These are phyloP conservation scores for Paramecium primaurelia DNA, from an alignment of 73 alveolate genomes.

Conservation along the genomic window DNA sequence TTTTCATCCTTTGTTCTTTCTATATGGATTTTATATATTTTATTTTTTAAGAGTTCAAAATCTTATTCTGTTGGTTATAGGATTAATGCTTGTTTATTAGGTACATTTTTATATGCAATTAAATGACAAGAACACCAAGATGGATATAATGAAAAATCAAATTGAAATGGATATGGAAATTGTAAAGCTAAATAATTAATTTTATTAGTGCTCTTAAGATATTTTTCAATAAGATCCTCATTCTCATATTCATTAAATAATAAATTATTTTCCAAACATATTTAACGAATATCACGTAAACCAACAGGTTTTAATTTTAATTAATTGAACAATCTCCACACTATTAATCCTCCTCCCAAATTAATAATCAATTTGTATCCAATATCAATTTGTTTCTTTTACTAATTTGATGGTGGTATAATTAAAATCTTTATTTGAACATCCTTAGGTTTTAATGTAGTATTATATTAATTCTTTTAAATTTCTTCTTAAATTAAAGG, in stretches of 20 bases:
- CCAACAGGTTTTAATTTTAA: slow-evolving; percentile 54
- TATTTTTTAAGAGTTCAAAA: not conserved
- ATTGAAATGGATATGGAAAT: slow-evolving; percentile 56
- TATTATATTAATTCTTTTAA: not conserved
- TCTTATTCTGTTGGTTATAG: not conserved
- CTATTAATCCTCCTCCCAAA: slow-evolving; percentile 3
- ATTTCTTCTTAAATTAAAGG: not conserved
- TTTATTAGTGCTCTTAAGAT: slow-evolving; percentile 11
- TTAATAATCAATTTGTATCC: slow-evolving; percentile 41
- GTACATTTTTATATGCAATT: not conserved
- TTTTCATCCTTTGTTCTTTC: not conserved
- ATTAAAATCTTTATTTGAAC: not conserved
- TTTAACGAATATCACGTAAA: slow-evolving; percentile 3
- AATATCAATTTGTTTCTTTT: not conserved
- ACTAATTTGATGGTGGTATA: slow-evolving; percentile 2
- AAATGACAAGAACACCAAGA: not conserved
- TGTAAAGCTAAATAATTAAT: slow-evolving; percentile 18
- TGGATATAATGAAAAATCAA: slow-evolving; percentile 11
- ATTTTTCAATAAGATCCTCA: not conserved
- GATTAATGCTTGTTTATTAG: not conserved
- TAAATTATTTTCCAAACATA: slow-evolving; percentile 7
- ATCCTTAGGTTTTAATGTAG: not conserved
- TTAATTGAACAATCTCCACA: slow-evolving; percentile 48
- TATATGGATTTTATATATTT: not conserved
- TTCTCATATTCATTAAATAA: slow-evolving; percentile 9